Conservation (phyloP, 75 land plant species). For the Azolla pinnata region DNA sequence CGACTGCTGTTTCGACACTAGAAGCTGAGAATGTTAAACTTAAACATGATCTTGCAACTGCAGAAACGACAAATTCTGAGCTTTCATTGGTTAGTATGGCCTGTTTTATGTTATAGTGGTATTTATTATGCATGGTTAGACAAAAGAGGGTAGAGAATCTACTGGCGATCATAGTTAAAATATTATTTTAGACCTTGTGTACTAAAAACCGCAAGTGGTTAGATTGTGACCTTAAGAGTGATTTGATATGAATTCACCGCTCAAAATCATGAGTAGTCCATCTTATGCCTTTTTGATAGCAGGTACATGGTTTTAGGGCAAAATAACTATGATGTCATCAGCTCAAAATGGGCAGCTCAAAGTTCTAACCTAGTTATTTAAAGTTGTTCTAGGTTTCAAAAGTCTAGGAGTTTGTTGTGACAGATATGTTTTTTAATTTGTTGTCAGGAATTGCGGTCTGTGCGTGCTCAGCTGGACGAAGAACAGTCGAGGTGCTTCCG, state of each 20-base stretch:
- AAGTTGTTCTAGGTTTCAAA: too few relatives aligned
- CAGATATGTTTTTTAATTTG: not conserved
- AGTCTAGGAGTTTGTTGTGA: not conserved
- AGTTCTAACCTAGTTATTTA: too few relatives aligned
- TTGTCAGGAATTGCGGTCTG: conserved; percentile 79
- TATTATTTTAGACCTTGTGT: too few relatives aligned
- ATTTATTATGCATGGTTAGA: not conserved
- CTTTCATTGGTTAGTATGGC: conserved; percentile 45
- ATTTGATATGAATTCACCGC: too few relatives aligned
- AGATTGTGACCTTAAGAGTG: too few relatives aligned
- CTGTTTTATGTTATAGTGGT: not conserved
- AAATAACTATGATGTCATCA: too few relatives aligned
- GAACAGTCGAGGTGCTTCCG: conserved; percentile 95
- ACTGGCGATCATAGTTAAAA: not conserved
- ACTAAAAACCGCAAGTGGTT: too few relatives aligned
- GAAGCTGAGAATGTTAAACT: conserved; percentile 46
- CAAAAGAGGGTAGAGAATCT: not conserved
- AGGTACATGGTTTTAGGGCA: too few relatives aligned
- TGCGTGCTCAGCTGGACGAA: conserved; percentile 81
- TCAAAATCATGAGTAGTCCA: too few relatives aligned
- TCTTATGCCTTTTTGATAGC: too few relatives aligned
- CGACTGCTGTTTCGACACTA: conserved; percentile 46
- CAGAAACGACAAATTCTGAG: conserved; percentile 50
- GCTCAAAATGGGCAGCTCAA: too few relatives aligned
- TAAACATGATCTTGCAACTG: conserved; percentile 62